Base-by-base conservation (phyloP, 2,329 filamentous ascomycete genomes). In the Alternaria sp. region DNA sequence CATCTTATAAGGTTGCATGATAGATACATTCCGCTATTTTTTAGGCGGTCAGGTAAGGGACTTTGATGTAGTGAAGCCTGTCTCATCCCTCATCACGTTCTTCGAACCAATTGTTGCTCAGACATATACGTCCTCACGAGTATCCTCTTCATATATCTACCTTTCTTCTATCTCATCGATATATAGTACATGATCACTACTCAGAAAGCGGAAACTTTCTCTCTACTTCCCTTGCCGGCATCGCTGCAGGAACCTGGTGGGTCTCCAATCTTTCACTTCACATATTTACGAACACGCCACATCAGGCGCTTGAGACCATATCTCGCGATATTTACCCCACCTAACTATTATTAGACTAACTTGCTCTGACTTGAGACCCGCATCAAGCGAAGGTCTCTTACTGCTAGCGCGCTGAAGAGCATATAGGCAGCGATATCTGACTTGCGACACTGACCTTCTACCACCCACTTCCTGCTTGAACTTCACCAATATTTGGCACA, bases 241-340 rank as follows among this genome's bases (percentile, higher is more conserved):
- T 17, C 39, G 14, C 42, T 9, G 17, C 46, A 3, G 23, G 21
- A 24, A 31, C 23, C 28, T 10, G 17, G 24, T 31, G 36, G 28
- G 24, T 42, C 36, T 34, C 24, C 14, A 28, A 13, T 45, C 49
- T 60, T 56, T 49, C 48, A 60, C 57, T 52, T 49, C 41, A 24
- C 41, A 37, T 2, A 17, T 28, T 31, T 31, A 44, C 23, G 21
- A 41, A 48, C 37, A 52, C 45, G 36, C 54, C 34, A 51, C 39
- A 36, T 6, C 28, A 44, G 21, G 33, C 33, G 23, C 28, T 23
- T n/a, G 26, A 17, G 42, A 17, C 17, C 14, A 21, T 13, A 29
- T 21, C 36, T 26, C 31, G 11, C 13, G 7, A 48, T 17, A 26
- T 9, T 14, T 28, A 33, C 24, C 39, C 29, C 46, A 51, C 46